These are phyloP conservation scores for Thermothielavioides terrestris DNA, from an alignment of 495 filamentous ascomycete genomes.

Conservation along the genomic window DNA sequence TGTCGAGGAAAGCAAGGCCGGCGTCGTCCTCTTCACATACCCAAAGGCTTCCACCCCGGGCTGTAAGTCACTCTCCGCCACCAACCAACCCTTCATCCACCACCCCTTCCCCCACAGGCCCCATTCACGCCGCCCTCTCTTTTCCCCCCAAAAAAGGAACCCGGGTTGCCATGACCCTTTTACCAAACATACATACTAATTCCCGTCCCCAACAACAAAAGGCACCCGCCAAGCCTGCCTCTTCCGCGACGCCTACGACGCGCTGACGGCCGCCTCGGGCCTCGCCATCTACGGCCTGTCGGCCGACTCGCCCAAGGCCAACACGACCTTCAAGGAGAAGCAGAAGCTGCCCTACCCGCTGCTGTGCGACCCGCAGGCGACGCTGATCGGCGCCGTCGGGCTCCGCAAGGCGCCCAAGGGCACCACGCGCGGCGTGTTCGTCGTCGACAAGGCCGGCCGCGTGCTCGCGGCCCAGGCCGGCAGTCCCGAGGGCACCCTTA, in stretches of 20 bases:
- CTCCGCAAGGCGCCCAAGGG: constrained; percentile 67
- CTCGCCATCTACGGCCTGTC: constrained; percentile 84
- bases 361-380: constrained; percentile 68
- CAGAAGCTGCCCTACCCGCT: constrained; percentile 83
- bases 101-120: not conserved
- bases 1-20: constrained; percentile 71
- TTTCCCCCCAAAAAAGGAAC: too few species aligned
- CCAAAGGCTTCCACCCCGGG: constrained; percentile 91
- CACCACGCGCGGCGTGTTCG: constrained; percentile 80
- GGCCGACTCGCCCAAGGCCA: constrained; percentile 75
- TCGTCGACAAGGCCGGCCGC: constrained; percentile 67
- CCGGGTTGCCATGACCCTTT: too few species aligned
- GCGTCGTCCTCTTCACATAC: constrained; percentile 90
- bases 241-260: constrained; percentile 75
- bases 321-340: constrained; percentile 83
- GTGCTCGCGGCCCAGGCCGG: constrained; percentile 54
- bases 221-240: constrained; percentile 89
- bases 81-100: not conserved
- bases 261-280: constrained; percentile 72
- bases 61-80: constrained; percentile 55
- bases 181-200: not conserved
- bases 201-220: constrained; percentile 27
- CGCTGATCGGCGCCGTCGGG: constrained; percentile 66
- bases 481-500: constrained; percentile 50
- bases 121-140: not conserved